phyloP scores from a whole-genome alignment of 2,329 filamentous ascomycete genomes.

The Knufia petricola region DNA sequence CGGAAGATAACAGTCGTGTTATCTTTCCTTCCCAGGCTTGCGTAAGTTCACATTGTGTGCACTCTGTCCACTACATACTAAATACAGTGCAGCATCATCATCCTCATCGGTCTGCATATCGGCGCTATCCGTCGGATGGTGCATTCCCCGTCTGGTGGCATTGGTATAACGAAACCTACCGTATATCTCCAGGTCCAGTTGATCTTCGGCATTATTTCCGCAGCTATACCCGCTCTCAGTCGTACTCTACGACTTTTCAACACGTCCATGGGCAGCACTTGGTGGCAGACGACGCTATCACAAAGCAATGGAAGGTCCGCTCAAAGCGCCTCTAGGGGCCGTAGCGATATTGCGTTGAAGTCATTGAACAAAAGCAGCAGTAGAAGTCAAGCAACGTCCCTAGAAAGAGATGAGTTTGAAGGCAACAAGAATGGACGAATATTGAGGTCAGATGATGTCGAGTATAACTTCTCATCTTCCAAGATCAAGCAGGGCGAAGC shows the following conservation, averaged over 20 bases:
- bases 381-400: slow-evolving; percentile 1
- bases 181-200: slow-evolving; percentile 11
- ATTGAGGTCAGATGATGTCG: not conserved
- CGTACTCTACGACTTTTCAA: slow-evolving; percentile 26
- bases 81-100: slow-evolving; percentile 24
- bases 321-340: not conserved
- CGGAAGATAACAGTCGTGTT: slow-evolving; percentile 25
- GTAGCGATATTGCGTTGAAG: not conserved
- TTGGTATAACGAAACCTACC: slow-evolving; percentile 4
- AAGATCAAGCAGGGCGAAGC: not conserved
- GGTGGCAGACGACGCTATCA: slow-evolving; percentile 10
- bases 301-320: slow-evolving; percentile 3
- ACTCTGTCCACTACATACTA: not conserved
- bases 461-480: not conserved
- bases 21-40: slow-evolving; percentile 31
- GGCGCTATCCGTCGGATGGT: not conserved
- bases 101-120: not conserved
- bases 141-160: not conserved
- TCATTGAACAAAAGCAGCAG: slow-evolving; percentile 1
- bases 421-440: not conserved
- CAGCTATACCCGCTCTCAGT: slow-evolving; percentile 9
- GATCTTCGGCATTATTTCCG: slow-evolving; percentile 8
- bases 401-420: slow-evolving; percentile 8
- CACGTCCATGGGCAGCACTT: slow-evolving; percentile 11
- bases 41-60: slow-evolving; percentile 22